These are phyloP conservation scores for Diaporthe batatas DNA, from an alignment of 2,329 filamentous ascomycete genomes.

Conservation along the genomic window DNA sequence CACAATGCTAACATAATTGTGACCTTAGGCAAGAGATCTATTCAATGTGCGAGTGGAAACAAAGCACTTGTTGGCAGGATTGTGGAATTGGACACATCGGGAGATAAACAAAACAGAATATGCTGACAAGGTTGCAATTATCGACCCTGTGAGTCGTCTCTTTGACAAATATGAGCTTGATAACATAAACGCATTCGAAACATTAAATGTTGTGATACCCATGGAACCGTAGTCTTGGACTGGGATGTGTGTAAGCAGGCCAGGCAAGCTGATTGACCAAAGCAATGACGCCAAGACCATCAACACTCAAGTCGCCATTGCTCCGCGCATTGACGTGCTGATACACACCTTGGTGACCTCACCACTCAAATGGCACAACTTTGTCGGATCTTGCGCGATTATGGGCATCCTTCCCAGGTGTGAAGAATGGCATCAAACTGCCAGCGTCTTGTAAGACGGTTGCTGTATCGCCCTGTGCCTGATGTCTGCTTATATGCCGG, in stretches of 20 bases:
- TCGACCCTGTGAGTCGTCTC: neutral
- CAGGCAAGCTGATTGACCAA: conserved; percentile 7
- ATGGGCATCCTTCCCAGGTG: neutral
- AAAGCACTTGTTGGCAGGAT: neutral
- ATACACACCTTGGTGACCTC: conserved; percentile 12
- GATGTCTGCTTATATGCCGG: neutral
- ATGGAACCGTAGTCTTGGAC: neutral
- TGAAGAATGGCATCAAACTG: neutral
- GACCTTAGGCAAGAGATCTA: neutral
- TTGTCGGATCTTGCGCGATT: conserved; percentile 17
- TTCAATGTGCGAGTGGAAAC: conserved; percentile 3
- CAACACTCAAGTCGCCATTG: conserved; percentile 32
- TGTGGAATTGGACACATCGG: neutral
- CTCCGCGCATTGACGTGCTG: conserved; percentile 29
- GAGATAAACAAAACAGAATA: neutral
- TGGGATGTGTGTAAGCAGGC: neutral
- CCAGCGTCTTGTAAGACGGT: neutral
- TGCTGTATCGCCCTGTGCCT: neutral
- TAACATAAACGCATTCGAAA: too few relatives aligned
- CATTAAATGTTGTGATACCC: too few relatives aligned
- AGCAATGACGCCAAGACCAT: neutral
- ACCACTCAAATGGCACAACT: neutral
- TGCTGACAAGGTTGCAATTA: neutral
- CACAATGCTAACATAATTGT: neutral
- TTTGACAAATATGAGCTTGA: neutral